Conservation (phyloP, 441 rosid species). For the Croton setiger region DNA sequence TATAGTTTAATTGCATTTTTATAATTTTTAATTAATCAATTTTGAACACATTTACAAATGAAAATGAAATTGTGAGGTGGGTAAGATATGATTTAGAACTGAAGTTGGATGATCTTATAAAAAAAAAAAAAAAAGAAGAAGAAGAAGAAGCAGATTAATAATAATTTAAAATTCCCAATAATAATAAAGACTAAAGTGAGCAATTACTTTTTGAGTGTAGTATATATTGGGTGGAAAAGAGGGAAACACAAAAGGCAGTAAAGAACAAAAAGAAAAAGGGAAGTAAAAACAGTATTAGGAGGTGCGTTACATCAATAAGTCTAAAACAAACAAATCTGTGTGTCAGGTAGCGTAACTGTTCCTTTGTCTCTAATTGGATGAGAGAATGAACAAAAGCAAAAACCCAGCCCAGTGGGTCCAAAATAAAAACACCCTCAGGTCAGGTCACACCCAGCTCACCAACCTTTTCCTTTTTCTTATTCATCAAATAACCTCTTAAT, state of each 20-base stretch:
- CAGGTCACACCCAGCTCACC: neutral
- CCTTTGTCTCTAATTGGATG: constrained; percentile 13
- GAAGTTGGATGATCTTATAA: no score
- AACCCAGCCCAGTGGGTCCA: neutral
- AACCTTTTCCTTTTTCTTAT: neutral
- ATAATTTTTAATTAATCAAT: no score
- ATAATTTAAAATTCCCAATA: no score
- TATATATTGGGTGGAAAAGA: constrained; percentile 14
- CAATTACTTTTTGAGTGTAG: constrained; percentile 5
- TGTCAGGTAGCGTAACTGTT: constrained; percentile 18
- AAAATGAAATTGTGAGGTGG: no score
- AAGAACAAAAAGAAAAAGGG: constrained; percentile 29
- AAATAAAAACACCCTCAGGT: neutral
- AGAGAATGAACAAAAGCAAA: neutral
- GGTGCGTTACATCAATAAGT: neutral
- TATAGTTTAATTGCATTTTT: no score
- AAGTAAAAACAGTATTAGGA: constrained; percentile 5
- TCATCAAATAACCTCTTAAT: neutral
- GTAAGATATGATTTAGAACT: no score
- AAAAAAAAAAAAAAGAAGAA: no score
- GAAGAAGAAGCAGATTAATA: no score
- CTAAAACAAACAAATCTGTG: no score
- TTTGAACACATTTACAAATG: no score
- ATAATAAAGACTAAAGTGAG: no score
- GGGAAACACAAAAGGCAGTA: neutral